Evolutionary conservation across 2,329 filamentous ascomycete species (phyloP), one percentile per base, ranked within the genome.

Genomic region (Chalara sp.): DNA sequence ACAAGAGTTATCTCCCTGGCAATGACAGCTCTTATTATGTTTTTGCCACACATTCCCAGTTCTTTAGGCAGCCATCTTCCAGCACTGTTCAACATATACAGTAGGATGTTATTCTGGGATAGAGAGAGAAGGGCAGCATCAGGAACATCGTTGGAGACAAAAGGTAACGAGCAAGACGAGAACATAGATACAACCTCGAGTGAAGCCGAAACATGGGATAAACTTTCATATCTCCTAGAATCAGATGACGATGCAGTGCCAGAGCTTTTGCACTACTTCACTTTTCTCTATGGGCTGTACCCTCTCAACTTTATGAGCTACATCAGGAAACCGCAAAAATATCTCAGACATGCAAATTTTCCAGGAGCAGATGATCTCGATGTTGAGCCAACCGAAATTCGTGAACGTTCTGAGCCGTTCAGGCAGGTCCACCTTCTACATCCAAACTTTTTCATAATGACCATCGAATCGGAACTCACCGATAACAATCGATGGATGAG

Each of bases 271-370:
- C 80, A 84, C 58, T 91, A 89, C 66, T 93, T 90, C 60, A 91
- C 87, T 3, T 84, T 90, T 30, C 73, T 93, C 0, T 93, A 93
- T 59, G 89, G 88, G 0, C 70, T 93, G 5, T 93, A 92, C 56
- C 88, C 88, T 1, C 80, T 92, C 62, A 92, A 92, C 64, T 89
- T 93, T 59, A 86, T 89, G 80, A 86, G 85, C 66, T 93, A 92
- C 63, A 86, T 93, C 55, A 80, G 87, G 51, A 92, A 92, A 62
- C 87, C 88, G 3, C 82, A 89, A 58, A 81, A 85, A 56, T 92
- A 87, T 62, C 72, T 93, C 7, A 83, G 88, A 44, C 84, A 86
- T 61, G 81, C 85, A 40, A 81, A 88, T 56, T 85, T 83, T 32
- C 75, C 79, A 5, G 81, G 83, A 46, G 78, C 83, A 1, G 84